Evolutionary conservation across 495 filamentous ascomycete species (phyloP).

Genomic region (Podospora fimiseda): DNA sequence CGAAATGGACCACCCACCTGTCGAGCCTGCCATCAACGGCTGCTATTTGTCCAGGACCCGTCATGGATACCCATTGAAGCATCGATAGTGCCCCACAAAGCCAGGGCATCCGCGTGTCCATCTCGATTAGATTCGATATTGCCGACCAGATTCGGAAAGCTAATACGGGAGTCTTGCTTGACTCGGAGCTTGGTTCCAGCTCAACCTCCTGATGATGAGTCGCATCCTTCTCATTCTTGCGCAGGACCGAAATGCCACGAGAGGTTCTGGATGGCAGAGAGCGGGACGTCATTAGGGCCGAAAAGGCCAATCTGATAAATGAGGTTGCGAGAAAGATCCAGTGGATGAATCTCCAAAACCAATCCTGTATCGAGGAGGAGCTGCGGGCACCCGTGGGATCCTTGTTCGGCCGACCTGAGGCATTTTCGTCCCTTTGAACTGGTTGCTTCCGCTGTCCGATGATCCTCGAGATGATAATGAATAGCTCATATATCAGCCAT

Average conservation of each 20-base stretch:
- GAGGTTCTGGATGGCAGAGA: conserved; percentile 44
- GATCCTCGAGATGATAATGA: conserved; percentile 49
- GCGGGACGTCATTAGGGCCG: conserved; percentile 42
- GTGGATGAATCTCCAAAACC: conserved; percentile 68
- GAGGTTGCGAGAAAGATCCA: conserved; percentile 59
- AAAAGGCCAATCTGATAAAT: conserved; percentile 56
- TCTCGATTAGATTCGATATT: conserved; percentile 58
- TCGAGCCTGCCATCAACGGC: conserved; percentile 71
- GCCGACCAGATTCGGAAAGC: conserved; percentile 68
- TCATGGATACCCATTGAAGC: conserved; percentile 61
- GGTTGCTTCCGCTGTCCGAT: conserved; percentile 11
- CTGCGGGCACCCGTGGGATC: conserved; percentile 4
- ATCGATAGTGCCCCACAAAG: conserved; percentile 63
- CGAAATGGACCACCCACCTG: conserved; percentile 61
- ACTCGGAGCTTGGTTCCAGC: conserved; percentile 13
- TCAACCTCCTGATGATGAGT: conserved; percentile 13
- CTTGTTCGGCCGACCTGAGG: conserved; percentile 6
- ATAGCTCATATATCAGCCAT: conserved; percentile 76
- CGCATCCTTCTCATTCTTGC: conserved; percentile 8
- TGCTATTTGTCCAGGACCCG: conserved; percentile 67
- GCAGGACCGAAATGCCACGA: conserved; percentile 9
- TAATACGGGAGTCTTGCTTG: conserved; percentile 60
- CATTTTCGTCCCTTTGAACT: conserved; percentile 10
- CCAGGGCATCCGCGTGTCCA: conserved; percentile 82
- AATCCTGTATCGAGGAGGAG: conserved; percentile 30